Percentiles rank a stretch among this genome's conserved stretches.
Conservation (phyloP, 331 rosid genomes). For the Quercus lobata region DNA sequence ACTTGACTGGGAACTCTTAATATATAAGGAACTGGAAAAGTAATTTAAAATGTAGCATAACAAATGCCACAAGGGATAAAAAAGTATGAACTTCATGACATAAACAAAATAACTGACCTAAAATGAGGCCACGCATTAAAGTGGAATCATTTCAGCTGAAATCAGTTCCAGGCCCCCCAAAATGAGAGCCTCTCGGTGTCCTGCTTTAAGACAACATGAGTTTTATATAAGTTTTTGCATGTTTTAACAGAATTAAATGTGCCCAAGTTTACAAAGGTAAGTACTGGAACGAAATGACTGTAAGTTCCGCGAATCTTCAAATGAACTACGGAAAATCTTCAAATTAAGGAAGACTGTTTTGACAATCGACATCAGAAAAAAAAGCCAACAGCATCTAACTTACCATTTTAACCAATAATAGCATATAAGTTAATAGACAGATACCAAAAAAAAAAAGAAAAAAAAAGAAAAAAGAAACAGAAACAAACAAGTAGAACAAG, state of each 20-base stretch:
- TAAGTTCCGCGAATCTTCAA: constrained; percentile 34
- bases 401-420: constrained; percentile 8
- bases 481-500: constrained; percentile 1
- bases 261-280: constrained; percentile 60
- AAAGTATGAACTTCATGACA: constrained; percentile 43
- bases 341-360: neutral
- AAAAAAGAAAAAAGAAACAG: neutral
- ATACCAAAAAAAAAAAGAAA: neutral
- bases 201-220: constrained; percentile 78
- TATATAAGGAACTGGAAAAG: constrained; percentile 35
- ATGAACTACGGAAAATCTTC: constrained; percentile 20
- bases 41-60: constrained; percentile 48
- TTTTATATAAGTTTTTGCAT: constrained; percentile 54
- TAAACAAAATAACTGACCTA: constrained; percentile 71
- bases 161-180: constrained; percentile 68
- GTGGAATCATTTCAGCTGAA: constrained; percentile 77
- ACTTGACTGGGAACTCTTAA: constrained; percentile 21
- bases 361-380: neutral
- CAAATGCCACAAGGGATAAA: constrained; percentile 47
- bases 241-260: constrained; percentile 30
- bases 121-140: constrained; percentile 69
- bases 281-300: constrained; percentile 52
- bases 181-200: constrained; percentile 69
- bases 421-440: neutral
- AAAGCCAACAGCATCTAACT: neutral